Evolutionary conservation across 2,329 filamentous ascomycete genomes (phyloP), one percentile per base, ranked within the genome.

Genomic region (Nemania sp.): DNA sequence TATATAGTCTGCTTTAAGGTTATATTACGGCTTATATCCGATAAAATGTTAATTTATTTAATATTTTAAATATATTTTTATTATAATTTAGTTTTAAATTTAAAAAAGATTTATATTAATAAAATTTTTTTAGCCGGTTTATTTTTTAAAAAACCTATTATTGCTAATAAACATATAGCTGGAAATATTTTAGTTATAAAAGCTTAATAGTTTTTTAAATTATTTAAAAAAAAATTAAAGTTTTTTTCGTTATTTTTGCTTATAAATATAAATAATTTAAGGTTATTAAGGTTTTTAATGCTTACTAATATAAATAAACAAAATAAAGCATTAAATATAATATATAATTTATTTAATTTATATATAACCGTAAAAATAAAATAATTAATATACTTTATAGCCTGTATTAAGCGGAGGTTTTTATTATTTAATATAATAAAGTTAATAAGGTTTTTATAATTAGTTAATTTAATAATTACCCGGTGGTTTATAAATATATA

Each of bases 361-460:
- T 61, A 48, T 1, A 61, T 5, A 15, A 61, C 42, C 3, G 9
- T 20, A 45, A 45, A 45, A 45, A 7, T 20, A 45, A 45, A 45
- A 20, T 13, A 21, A 45, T 13, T 57, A 48, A 61, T 54, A 53
- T 53, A 61, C 54, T 61, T 53, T 53, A 61, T 54, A 21, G 20
- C 32, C n/a, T 53, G 29, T 2, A 62, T 50, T 6, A 58, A 12
- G 5, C 35, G 1, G 1, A 54, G 32, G 18, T 62, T 57, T 25
- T 62, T 51, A 54, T 51, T 62, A 40, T 39, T 58, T 13, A 62
- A 35, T 0, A 29, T 46, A 12, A 39, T 62, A 3, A 56, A 60
- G 18, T 52, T 57, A 32, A 60, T 11, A n/a, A 57, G 11, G 21
- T 60, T 52, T 10, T 39, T 39, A 47, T 60, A 39, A 29, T 45